Percentiles rank a stretch among this genome's conserved stretches.
Conservation (phyloP, 1,284 basidiomycete genomes). For the Puccinia horiana region DNA sequence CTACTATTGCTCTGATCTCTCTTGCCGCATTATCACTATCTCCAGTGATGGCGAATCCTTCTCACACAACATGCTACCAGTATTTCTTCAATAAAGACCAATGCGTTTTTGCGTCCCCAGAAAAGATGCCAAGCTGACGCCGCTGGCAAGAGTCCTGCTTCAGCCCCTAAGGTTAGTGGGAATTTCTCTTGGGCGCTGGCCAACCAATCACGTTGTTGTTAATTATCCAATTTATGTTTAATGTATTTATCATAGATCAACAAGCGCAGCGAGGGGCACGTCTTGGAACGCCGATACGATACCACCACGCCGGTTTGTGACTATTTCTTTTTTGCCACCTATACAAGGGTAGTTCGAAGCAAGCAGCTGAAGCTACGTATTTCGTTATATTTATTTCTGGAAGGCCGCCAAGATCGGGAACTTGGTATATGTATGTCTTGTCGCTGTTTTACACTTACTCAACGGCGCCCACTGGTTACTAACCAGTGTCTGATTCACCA, state of each 20-base stretch:
- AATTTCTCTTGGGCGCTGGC: too few species aligned
- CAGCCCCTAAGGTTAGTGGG: not conserved
- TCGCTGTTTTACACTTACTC: not conserved
- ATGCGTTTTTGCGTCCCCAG: not conserved
- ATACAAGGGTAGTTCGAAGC: too few species aligned
- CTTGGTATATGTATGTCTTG: slow-evolving; percentile 19
- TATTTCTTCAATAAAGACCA: slow-evolving; percentile 21
- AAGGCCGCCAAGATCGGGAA: not conserved
- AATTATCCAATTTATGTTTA: not conserved
- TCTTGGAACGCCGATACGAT: slow-evolving; percentile 22
- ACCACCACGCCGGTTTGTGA: slow-evolving; percentile 3
- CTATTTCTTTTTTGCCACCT: not conserved
- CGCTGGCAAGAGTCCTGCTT: slow-evolving; percentile 20
- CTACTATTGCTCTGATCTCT: not conserved
- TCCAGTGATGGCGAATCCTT: not conserved
- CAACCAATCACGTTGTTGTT: too few species aligned
- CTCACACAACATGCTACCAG: slow-evolving; percentile 21
- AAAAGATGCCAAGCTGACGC: not conserved
- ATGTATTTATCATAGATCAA: not conserved
- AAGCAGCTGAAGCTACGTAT: not conserved
- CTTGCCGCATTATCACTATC: not conserved
- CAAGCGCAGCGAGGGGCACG: not conserved
- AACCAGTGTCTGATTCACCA: too few species aligned
- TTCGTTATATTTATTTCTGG: not conserved
- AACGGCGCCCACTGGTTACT: not conserved